phyloP scores from a whole-genome alignment of 148 eudicot species.

The Rhododendron kiyosumense region DNA sequence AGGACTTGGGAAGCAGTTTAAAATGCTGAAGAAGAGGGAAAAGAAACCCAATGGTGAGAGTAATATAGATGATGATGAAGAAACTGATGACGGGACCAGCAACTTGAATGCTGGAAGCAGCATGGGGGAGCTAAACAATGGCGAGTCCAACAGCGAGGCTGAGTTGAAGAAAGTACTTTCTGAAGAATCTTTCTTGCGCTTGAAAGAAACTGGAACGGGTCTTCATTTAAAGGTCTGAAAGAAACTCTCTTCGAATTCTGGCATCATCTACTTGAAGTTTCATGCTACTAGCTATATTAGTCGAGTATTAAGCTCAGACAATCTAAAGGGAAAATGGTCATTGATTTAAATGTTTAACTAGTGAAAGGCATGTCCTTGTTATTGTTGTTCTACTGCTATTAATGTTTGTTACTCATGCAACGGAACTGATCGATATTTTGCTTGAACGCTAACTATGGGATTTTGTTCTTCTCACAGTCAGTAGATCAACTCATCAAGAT shows the following conservation, averaged over 20 bases:
- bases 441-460: neutral
- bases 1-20: constrained; percentile 91
- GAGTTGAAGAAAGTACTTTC: constrained; percentile 62
- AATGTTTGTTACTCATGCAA: neutral
- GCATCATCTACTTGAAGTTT: neutral
- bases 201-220: constrained; percentile 76
- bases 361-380: neutral
- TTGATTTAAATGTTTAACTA: neutral
- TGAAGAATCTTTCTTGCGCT: constrained; percentile 71
- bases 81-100: constrained; percentile 29
- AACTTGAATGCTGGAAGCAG: constrained; percentile 22
- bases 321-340: neutral
- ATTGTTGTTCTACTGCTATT: neutral
- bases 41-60: constrained; percentile 30
- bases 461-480: constrained; percentile 43
- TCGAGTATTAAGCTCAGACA: neutral
- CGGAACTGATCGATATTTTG: neutral
- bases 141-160: constrained; percentile 17
- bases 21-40: constrained; percentile 75
- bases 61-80: constrained; percentile 40
- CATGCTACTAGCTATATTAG: neutral
- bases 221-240: constrained; percentile 83
- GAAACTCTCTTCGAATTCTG: neutral
- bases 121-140: constrained; percentile 17
- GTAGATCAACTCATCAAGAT: constrained; percentile 72